phyloP scores from a whole-genome alignment of 2,329 filamentous ascomycete genomes.

The Pseudogymnoascus sp. region DNA sequence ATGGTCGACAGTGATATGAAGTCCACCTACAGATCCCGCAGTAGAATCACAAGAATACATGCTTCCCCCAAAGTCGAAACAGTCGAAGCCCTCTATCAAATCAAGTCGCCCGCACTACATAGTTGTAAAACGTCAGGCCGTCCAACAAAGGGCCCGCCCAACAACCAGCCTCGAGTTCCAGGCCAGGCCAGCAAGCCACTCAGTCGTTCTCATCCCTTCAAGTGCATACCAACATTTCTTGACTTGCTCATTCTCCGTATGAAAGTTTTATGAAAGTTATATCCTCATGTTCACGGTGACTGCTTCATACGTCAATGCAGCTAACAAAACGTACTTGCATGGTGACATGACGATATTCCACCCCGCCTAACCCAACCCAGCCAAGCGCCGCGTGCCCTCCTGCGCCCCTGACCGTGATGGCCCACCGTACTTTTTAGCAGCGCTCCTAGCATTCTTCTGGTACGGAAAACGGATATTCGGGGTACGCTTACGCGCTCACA shows the following conservation, averaged over 20 bases:
- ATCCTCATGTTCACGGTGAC: neutral
- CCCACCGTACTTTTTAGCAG: neutral
- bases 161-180: neutral
- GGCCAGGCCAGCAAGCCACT: neutral
- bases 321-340: neutral
- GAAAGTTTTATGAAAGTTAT: neutral
- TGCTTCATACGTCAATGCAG: neutral
- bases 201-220: too few relatives aligned
- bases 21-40: too few relatives aligned
- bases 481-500: neutral
- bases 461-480: neutral
- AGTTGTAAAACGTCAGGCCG: neutral
- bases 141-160: neutral
- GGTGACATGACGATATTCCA: neutral
- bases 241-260: neutral
- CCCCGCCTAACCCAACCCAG: neutral
- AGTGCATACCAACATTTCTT: neutral
- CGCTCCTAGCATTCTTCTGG: neutral
- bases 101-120: neutral
- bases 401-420: neutral
- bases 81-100: neutral
- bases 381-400: neutral
- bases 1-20: neutral
- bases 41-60: neutral
- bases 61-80: neutral